Conservation (phyloP, 2,329 filamentous ascomycete species). For the Colletotrichum navitas region DNA sequence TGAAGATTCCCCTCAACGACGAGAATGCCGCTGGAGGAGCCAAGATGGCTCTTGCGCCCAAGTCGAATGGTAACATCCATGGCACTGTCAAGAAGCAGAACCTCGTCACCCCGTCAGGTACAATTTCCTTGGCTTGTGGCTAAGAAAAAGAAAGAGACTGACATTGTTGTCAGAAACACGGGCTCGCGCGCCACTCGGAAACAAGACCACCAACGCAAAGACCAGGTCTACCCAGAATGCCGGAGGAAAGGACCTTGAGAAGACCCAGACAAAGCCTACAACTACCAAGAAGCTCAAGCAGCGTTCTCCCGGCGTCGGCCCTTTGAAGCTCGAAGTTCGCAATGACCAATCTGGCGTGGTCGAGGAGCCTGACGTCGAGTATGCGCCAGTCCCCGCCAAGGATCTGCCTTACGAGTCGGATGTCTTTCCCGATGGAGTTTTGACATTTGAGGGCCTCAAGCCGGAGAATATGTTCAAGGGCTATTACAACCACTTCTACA, state of each 20-base stretch:
- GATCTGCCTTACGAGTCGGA: conserved; percentile 78
- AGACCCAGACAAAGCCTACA: conserved; percentile 70
- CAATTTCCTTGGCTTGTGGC: conserved; percentile 20
- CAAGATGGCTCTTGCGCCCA: conserved; percentile 69
- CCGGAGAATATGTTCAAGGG: conserved; percentile 70
- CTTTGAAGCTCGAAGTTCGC: conserved; percentile 73
- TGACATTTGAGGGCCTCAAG: conserved; percentile 70
- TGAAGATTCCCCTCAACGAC: conserved; percentile 82
- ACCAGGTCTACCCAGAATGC: conserved; percentile 75
- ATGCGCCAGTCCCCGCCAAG: conserved; percentile 81
- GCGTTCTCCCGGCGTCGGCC: conserved; percentile 63
- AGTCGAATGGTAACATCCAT: conserved; percentile 56
- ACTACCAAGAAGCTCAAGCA: conserved; percentile 72
- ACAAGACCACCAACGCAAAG: conserved; percentile 98
- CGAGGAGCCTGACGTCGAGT: conserved; percentile 84
- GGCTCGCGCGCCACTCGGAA: conserved; percentile 84
- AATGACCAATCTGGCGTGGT: conserved; percentile 61
- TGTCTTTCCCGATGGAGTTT: conserved; percentile 69
- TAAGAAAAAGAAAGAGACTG: conserved; percentile 30
- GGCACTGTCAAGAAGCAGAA: conserved; percentile 38
- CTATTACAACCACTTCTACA: conserved; percentile 71
- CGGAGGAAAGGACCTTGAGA: conserved; percentile 74
- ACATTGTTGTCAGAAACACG: conserved; percentile 65
- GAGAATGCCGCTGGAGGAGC: conserved; percentile 80
- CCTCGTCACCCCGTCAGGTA: conserved; percentile 43